These are phyloP conservation scores for Aegilops bicornis DNA, from an alignment of 176 grass and related monocot genomes.

Conservation along the genomic window DNA sequence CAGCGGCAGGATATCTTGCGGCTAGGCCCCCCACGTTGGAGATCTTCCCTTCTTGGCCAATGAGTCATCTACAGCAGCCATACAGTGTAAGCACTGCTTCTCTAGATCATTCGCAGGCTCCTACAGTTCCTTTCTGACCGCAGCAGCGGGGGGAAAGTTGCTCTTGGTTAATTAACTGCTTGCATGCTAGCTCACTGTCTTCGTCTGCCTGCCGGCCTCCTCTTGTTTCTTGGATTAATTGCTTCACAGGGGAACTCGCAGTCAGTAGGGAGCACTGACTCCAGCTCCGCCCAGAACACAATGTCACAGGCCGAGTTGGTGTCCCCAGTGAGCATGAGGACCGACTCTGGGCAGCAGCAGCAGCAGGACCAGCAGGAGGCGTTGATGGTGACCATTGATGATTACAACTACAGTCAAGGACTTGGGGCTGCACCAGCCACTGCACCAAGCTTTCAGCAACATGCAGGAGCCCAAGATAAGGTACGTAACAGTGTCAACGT, in stretches of 20 bases:
- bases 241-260: conserved; percentile 56
- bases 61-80: conserved; percentile 61
- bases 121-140: conserved; percentile 45
- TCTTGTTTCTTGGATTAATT: conserved; percentile 43
- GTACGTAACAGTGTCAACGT: conserved; percentile 30
- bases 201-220: conserved; percentile 24
- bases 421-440: conserved; percentile 26
- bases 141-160: conserved; percentile 33
- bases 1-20: conserved; percentile 51
- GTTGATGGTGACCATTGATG: conserved; percentile 73
- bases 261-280: conserved; percentile 82
- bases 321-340: conserved; percentile 52
- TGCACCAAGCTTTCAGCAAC: conserved; percentile 49
- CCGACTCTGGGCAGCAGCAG: conserved; percentile 41
- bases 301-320: conserved; percentile 54
- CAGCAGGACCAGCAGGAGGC: conserved; percentile 40
- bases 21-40: conserved; percentile 66
- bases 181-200: conserved; percentile 40
- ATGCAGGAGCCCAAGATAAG: conserved; percentile 48
- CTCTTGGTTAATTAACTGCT: conserved; percentile 51
- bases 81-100: conserved; percentile 62
- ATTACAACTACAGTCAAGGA: conserved; percentile 54
- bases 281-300: conserved; percentile 73
- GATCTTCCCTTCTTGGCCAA: conserved; percentile 93
- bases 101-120: conserved; percentile 24